Evolutionary conservation across 1,284 basidiomycete species (phyloP), one percentile per base, ranked within the genome.

Genomic region (Ceratobasidium sp.): DNA sequence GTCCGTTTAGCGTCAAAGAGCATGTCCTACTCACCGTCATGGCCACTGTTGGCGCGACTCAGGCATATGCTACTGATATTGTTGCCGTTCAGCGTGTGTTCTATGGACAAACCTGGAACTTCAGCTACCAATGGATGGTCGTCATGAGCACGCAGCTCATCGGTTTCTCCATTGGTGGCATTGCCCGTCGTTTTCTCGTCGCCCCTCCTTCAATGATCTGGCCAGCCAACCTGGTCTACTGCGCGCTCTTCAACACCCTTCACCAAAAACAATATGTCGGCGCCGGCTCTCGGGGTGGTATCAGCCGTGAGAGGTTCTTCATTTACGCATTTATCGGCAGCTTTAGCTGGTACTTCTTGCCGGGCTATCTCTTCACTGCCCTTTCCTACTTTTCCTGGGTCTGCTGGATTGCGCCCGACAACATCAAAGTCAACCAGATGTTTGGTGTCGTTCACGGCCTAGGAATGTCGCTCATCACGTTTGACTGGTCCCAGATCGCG

Each of bases 201-300:
- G 83, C 86, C 67, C 91, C 92, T 0, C 87, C 90, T 0, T 86
- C 87, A 8, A 91, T 93, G 89, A 89, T 93, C 72, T 93, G 91
- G 91, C 92, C 91, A 1, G 84, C 86, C 32, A 86, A 84, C 71
- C 77, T 87, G 7, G 85, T 87, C 20, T 79, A 78, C 25, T 84
- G 84, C 69, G 84, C 86, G 6, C 80, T 88, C 50, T 84, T 87
- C 78, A 91, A 90, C 78, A 90, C 89, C 2, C 79, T 91, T 4
- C 88, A 91, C 75, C 80, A 85, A 0, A 85, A 87, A 72, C 78
- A 79, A 45, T 90, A 89, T 74, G 79, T 85, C 49, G 88, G 88
- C 73, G 82, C 87, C 22, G 87, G 87, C 52, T 82, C 75, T 56
- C 83, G 84, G 17, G 87, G 87, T 0, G 88, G 89, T 76, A 83